Base-by-base conservation (phyloP, 2,329 filamentous ascomycete genomes). In the Calonectria ilicicola region DNA sequence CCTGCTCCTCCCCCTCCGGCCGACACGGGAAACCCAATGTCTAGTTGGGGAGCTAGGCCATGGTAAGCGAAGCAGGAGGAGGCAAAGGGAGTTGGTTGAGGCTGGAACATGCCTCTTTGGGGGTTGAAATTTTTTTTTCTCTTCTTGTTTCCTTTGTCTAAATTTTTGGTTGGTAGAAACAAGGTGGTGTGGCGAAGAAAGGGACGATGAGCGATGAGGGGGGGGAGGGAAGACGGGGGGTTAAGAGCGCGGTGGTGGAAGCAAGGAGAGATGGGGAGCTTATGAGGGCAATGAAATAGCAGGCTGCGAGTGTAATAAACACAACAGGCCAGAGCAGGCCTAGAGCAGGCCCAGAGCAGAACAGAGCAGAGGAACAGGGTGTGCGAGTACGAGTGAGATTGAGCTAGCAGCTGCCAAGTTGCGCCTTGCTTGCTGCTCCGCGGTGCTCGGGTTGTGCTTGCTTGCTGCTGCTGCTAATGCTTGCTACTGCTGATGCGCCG, bases 71-170 rank as follows among this genome's bases (percentile, higher is more conserved):
- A 84, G 77, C 82, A 84, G 78, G 85, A 86, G 76, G 85, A 82
- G 76, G 84, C 81, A 75, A 86, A 89, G 68, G 88, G 85, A 67
- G 87, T 87, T 67, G 87, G 84, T 77, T 89, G 87, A 79, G 89
- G 86, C 82, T 89, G 86, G 84, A 89, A 91, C 89, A 90, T 91
- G 82, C 83, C 86, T 79, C 70, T 63, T 51, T 56, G 40, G n/a
- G 26, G 65, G 21, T 10, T 23, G 3, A 21, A 12, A n/a, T 29
- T 49, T 35, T 68, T 23, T 44, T 49, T 49, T 60, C 29, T n/a
- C 23, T 35, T 63, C 53, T 40, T 58, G 51, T 56, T 66, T 44
- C 6, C 14, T 46, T 56, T 58, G 12, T 32, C 51, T 15, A 27
- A 46, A 9, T 51, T 40, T 49, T 62, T 47, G 58, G 58, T 62